Evolutionary conservation across 306 rosid genomes (phyloP).

Genomic region (Abrus pulchellus): DNA sequence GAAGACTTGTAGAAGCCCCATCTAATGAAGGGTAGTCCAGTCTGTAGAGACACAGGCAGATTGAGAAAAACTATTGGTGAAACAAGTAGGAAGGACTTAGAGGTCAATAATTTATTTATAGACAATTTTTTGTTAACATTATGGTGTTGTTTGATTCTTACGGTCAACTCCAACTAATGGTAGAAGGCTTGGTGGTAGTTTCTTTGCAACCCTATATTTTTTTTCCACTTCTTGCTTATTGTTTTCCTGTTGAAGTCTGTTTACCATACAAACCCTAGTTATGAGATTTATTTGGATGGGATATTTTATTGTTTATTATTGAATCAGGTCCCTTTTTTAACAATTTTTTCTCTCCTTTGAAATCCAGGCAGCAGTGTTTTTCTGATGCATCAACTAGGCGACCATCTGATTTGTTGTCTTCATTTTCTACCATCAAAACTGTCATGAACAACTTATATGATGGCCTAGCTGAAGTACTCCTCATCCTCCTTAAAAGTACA

Average conservation of each 20-base stretch:
- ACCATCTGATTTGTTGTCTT: conserved; percentile 81
- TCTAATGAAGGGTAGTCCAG: neutral
- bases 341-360: conserved; percentile 26
- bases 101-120: neutral
- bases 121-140: neutral
- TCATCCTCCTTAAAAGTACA: conserved; percentile 78
- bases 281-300: conserved; percentile 27
- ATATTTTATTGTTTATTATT: conserved; percentile 24
- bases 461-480: conserved; percentile 85
- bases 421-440: conserved; percentile 84
- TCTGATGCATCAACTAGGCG: conserved; percentile 89
- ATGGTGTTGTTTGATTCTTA: neutral
- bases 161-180: neutral
- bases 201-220: conserved; percentile 13
- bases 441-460: conserved; percentile 84
- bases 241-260: conserved; percentile 36
- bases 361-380: conserved; percentile 91
- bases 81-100: neutral
- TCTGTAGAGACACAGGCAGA: neutral
- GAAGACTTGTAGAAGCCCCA: neutral
- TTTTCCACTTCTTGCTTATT: conserved; percentile 1
- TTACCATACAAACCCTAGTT: conserved; percentile 16
- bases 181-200: neutral
- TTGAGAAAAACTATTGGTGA: neutral
- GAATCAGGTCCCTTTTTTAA: conserved; percentile 25